Evolutionary conservation across 768 basidiomycete species (phyloP), one percentile per base, ranked within the genome.

Genomic region (Lyophyllum decastes): DNA sequence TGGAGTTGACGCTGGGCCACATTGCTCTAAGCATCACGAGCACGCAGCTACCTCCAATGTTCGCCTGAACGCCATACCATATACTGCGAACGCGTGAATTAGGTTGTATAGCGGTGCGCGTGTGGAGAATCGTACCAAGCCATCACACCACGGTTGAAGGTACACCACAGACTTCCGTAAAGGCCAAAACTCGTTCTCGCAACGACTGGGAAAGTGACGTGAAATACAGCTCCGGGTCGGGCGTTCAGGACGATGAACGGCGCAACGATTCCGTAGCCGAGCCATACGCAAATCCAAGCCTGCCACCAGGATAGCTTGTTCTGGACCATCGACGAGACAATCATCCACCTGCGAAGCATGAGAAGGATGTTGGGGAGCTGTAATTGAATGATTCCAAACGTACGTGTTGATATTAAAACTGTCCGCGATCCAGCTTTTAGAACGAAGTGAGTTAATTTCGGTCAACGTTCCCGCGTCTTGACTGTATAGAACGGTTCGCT

Each of bases 261-360:
- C 1, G 88, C 85, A 21, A 83, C 82, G 55, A 85, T 58, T 1
- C 67, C 82, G 68, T 78, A 89, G 46, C 78, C 85, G 34, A 88
- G 61, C 87, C 86, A 89, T 12, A 88, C 87, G 58, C 87, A 91
- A 52, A 93, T 78, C 88, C 91, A 90, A 16, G 91, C 86, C 68
- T 92, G 88, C 89, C 89, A 92, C 89, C 89, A 92, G 0, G 86
- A 86, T 27, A 92, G 78, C 2, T 87, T 87, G 26, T 85, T 71
- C 59, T 87, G 82, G 30, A 87, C 80, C 88, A 90, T 89, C 12
- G 87, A 86, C 26, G 87, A 88, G 0, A 81, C 87, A 58, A 90
- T 89, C 87, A 87, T 87, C 88, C 86, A 89, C 58, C 86, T 88
- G 54, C n/a, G 52, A 57, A 34, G 59, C 33, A 45, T 12, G 30